Evolutionary conservation across 1,139 yeast species (phyloP).

Genomic region (Magnusiomyces paraingens): DNA sequence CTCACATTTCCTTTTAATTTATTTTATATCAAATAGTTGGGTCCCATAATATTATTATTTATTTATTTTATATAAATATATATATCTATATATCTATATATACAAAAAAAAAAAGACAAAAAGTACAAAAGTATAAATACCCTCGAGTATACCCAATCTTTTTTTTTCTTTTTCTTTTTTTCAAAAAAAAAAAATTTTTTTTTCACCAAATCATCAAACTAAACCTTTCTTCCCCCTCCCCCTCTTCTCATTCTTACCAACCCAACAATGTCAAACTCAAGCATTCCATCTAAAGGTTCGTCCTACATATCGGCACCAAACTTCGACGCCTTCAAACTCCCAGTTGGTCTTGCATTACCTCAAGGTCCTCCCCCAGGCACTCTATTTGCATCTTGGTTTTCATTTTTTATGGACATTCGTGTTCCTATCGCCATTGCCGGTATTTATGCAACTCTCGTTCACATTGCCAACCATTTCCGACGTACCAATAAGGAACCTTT

Average conservation of each 20-base stretch:
- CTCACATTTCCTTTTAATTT: too few species aligned
- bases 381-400: conserved; percentile 29
- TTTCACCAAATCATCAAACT: neutral
- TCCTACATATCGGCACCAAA: conserved; percentile 28
- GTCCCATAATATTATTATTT: too few species aligned
- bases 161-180: conserved; percentile 1
- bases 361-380: conserved; percentile 25
- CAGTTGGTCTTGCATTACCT: conserved; percentile 29
- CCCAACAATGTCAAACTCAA: neutral
- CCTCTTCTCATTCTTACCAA: neutral
- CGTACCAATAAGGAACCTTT: conserved; percentile 50
- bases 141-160: neutral
- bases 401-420: conserved; percentile 34
- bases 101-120: too few species aligned
- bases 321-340: conserved; percentile 24
- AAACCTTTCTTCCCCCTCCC: too few species aligned
- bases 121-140: too few species aligned
- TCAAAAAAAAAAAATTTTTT: too few species aligned
- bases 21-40: too few species aligned
- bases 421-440: conserved; percentile 57
- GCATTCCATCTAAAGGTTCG: neutral
- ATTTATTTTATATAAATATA: too few species aligned
- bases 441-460: conserved; percentile 55
- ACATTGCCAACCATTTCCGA: conserved; percentile 43
- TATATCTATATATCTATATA: too few species aligned